Conservation (phyloP, 2,329 filamentous ascomycete genomes). For the Parascedosporium putredinis region DNA sequence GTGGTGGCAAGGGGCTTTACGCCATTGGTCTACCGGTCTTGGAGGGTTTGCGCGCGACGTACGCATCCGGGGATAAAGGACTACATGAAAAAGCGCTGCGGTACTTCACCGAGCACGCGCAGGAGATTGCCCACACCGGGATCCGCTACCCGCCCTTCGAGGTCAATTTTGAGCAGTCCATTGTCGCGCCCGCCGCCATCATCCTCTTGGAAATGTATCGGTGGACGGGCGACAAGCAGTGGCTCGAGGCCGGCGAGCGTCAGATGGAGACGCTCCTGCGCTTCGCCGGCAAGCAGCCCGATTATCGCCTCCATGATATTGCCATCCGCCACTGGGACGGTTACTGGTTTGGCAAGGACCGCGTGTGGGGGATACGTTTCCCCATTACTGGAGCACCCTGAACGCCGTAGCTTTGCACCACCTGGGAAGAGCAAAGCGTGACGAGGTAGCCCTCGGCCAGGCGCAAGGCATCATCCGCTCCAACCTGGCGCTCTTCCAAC, state of each 20-base stretch:
- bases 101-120: constrained; percentile 6
- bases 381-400: constrained; percentile 12
- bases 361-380: constrained; percentile 12
- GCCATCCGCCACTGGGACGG: constrained; percentile 12
- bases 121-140: constrained; percentile 2
- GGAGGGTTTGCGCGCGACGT: constrained; percentile 4
- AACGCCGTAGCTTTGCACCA: constrained; percentile 10
- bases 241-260: constrained; percentile 18
- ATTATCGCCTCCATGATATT: constrained; percentile 11
- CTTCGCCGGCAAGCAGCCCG: constrained; percentile 11
- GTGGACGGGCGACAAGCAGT: constrained; percentile 26
- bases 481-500: constrained; percentile 9
- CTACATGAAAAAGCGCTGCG: neutral
- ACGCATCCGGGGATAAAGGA: neutral
- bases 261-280: constrained; percentile 9
- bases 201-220: constrained; percentile 36
- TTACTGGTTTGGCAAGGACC: constrained; percentile 12
- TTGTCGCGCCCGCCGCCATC: constrained; percentile 11
- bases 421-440: constrained; percentile 5
- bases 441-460: neutral
- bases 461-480: constrained; percentile 8
- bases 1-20: constrained; percentile 10
- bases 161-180: constrained; percentile 12
- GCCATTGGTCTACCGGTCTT: constrained; percentile 10
- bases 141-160: constrained; percentile 10